phyloP scores from a whole-genome alignment of 768 basidiomycete species.

The Sarcodon sp. region DNA sequence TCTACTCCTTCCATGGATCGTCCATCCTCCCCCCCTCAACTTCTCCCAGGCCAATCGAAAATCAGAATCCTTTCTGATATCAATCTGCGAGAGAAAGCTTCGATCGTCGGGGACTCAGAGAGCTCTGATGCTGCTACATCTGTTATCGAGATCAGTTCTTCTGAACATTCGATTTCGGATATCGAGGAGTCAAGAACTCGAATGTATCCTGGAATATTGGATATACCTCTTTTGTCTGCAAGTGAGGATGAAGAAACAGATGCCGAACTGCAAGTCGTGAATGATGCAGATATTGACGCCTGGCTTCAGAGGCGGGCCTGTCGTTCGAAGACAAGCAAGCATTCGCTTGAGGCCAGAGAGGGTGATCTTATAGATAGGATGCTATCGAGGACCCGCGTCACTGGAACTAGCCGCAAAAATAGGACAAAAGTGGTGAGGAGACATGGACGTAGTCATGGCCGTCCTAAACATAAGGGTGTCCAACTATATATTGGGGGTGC shows the following conservation, averaged over 20 bases:
- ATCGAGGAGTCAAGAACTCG: constrained; percentile 2
- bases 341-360: constrained; percentile 17
- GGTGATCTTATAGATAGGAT: constrained; percentile 57
- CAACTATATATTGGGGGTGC: neutral
- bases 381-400: constrained; percentile 30
- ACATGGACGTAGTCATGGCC: constrained; percentile 7
- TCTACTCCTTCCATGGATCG: neutral
- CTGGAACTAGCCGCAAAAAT: constrained; percentile 2
- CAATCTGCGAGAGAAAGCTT: constrained; percentile 7
- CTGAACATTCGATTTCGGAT: constrained; percentile 2
- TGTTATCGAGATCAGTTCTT: neutral
- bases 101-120: constrained; percentile 50
- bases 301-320: neutral
- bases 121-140: constrained; percentile 30
- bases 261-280: constrained; percentile 3
- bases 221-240: neutral
- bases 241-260: neutral
- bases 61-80: constrained; percentile 21
- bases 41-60: constrained; percentile 35
- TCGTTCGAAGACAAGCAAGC: neutral
- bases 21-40: neutral
- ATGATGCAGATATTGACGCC: constrained; percentile 2
- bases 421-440: constrained; percentile 11
- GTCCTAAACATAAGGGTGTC: neutral
- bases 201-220: constrained; percentile 5